phyloP scores from a whole-genome alignment of 306 rosid species.

The Begonia peltatifolia region DNA sequence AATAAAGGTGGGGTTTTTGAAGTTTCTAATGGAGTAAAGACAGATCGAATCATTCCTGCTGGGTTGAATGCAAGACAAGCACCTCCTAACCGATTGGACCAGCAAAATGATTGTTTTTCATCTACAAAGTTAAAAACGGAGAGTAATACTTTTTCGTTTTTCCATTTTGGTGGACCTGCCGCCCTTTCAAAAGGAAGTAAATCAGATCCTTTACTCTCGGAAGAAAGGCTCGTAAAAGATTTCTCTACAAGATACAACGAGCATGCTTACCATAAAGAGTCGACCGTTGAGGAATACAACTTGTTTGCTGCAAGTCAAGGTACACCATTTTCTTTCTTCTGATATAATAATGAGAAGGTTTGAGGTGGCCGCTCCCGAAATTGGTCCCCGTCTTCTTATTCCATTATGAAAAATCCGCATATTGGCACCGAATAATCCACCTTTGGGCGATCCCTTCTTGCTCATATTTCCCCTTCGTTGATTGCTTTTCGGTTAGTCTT shows the following conservation, averaged over 20 bases:
- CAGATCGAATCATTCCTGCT: constrained; percentile 26
- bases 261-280: constrained; percentile 43
- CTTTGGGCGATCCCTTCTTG: constrained; percentile 32
- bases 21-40: constrained; percentile 22
- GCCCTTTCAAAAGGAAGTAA: constrained; percentile 49
- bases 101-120: constrained; percentile 18
- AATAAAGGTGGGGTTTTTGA: constrained; percentile 33
- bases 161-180: constrained; percentile 89
- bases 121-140: constrained; percentile 29
- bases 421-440: constrained; percentile 52
- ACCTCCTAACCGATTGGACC: constrained; percentile 21
- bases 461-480: constrained; percentile 29
- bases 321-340: constrained; percentile 61
- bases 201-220: constrained; percentile 21
- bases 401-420: constrained; percentile 43
- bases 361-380: constrained; percentile 46
- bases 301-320: constrained; percentile 77
- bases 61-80: constrained; percentile 27
- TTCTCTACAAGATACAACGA: constrained; percentile 26
- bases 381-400: constrained; percentile 46
- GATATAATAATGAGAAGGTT: constrained; percentile 38
- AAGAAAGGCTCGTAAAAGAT: constrained; percentile 29
- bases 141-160: constrained; percentile 57
- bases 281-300: constrained; percentile 77
- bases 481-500: constrained; percentile 38